Evolutionary conservation across 1,139 yeast species (phyloP).

Genomic region (Zygoascus meyerae): DNA sequence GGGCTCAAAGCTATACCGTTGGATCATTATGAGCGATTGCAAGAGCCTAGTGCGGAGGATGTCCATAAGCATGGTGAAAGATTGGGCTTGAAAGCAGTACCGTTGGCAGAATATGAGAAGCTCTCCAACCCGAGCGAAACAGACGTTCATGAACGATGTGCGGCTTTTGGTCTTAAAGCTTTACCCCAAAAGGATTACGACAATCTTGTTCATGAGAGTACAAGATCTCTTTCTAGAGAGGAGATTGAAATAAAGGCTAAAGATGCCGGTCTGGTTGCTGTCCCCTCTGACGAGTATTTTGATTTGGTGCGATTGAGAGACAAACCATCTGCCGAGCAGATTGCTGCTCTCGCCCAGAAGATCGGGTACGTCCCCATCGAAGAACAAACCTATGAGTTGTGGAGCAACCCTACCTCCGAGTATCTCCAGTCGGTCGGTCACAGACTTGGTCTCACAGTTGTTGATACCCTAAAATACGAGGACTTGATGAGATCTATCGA

Average conservation of each 20-base stretch:
- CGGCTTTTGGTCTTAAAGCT: slow-evolving; percentile 12
- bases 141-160: slow-evolving; percentile 9
- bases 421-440: slow-evolving; percentile 19
- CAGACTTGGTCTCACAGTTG: slow-evolving; percentile 19
- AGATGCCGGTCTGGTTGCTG: slow-evolving; percentile 19
- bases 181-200: slow-evolving; percentile 14
- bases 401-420: slow-evolving; percentile 17
- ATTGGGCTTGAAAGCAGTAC: slow-evolving; percentile 40
- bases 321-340: slow-evolving; percentile 26
- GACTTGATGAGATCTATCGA: slow-evolving; percentile 24
- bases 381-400: slow-evolving; percentile 14
- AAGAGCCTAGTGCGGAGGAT: slow-evolving; percentile 18
- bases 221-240: slow-evolving; percentile 15
- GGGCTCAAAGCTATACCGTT: slow-evolving; percentile 21
- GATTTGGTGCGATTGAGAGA: slow-evolving; percentile 19
- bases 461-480: slow-evolving; percentile 20
- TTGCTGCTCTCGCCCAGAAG: slow-evolving; percentile 34
- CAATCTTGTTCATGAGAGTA: slow-evolving; percentile 9
- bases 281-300: slow-evolving; percentile 24
- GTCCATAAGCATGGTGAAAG: slow-evolving; percentile 19
- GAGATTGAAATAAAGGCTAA: slow-evolving; percentile 21
- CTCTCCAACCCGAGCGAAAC: slow-evolving; percentile 20
- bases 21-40: slow-evolving; percentile 19
- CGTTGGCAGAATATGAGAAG: slow-evolving; percentile 31
- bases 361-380: slow-evolving; percentile 33